phyloP scores from a whole-genome alignment of 768 basidiomycete genomes.

The Obba rivulosa region DNA sequence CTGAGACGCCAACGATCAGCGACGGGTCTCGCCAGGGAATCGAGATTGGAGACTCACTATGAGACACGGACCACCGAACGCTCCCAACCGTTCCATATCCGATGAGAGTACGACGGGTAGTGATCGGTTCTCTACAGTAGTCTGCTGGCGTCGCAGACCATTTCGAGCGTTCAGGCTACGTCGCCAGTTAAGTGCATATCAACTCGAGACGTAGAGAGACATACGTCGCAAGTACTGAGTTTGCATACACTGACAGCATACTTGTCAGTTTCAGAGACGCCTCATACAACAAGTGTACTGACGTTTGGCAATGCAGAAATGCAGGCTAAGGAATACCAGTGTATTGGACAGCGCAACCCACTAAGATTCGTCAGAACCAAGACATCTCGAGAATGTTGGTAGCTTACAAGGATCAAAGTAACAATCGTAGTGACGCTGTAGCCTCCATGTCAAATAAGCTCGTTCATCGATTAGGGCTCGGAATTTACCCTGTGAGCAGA shows the following conservation, averaged over 20 bases:
- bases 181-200: background rate
- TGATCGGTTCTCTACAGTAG: background rate
- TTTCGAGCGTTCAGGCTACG: conserved; percentile 10
- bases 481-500: conserved; percentile 17
- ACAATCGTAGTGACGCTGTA: conserved; percentile 14
- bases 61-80: background rate
- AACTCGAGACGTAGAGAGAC: background rate
- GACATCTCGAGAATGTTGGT: background rate
- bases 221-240: conserved; percentile 13
- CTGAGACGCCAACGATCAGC: background rate
- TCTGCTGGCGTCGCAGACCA: conserved; percentile 2
- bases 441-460: too few relatives aligned
- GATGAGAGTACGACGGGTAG: background rate
- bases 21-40: background rate
- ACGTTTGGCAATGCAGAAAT: conserved; percentile 21
- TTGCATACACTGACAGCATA: conserved; percentile 9
- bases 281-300: too few relatives aligned
- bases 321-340: conserved; percentile 18
- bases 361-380: conserved; percentile 3
- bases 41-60: background rate
- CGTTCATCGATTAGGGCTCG: background rate
- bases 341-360: conserved; percentile 18
- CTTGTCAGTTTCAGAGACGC: too few relatives aligned
- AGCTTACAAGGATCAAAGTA: conserved; percentile 18
- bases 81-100: background rate